Evolutionary conservation across 495 filamentous ascomycete species (phyloP), one percentile per base, ranked within the genome.

Genomic region (Cryomyces antarcticus): DNA sequence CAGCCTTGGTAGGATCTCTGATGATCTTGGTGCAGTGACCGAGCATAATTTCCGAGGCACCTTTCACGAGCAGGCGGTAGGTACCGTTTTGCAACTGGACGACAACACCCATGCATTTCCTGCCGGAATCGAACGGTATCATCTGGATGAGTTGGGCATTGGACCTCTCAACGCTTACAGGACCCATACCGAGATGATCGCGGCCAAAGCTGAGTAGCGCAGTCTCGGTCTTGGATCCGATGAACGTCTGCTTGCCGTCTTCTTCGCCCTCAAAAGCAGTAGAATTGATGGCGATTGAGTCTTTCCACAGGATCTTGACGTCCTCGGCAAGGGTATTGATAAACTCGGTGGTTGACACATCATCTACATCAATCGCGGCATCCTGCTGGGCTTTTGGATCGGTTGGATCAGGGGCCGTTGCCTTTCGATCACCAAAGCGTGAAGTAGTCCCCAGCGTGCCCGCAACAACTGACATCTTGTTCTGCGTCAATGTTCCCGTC

Each of bases 401-500:
- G 2, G 42, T 43, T 1, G 30, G 6, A 11, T 61, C 52, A 17
- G 38, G 41, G 28, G 39, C 12, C 28, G 34, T 6, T 42, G 50
- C 38, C 31, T 41, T 44, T 7, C 51, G 44, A 37, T 55, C 53
- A 28, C 69, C 67, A 53, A 79, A 79, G 41, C 73, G 70, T 10
- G 62, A 53, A 31, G 60, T 53, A n/a, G 70, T 68, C 7, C 72
- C 72, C 42, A 72, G 56, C 0, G 70, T 68, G 13, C 76, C 75
- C 28, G 75, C 67, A 24, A 79, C 73, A 13, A 80, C 73, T 3
- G 73, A 77, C 76, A 80, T 80, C 49, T 71, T 73, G 50, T 80
- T 80, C 52, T 78, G 71, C 4, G 75, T 80, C n/a, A 96, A 65
- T 3, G 88, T 96, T 43, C 88, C 88, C 0, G 88, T 96, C 58